Evolutionary conservation across 2,329 filamentous ascomycete genomes (phyloP), one percentile per base, ranked within the genome.

Genomic region (Chrysoporthe austroafricana): DNA sequence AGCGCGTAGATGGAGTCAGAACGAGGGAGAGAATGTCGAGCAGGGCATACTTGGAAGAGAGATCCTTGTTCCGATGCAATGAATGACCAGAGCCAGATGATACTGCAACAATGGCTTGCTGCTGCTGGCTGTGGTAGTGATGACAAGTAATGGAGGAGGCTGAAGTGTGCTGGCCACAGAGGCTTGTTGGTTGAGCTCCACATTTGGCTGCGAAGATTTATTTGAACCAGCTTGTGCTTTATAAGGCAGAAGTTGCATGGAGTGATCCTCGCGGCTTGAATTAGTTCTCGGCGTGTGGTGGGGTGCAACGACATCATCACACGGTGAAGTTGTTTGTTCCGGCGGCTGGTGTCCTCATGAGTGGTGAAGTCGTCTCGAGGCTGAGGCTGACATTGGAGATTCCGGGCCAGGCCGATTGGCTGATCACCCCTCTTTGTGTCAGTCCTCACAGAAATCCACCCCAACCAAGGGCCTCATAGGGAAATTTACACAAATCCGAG

Each of bases 341-440:
- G 18, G 36, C 36, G 16, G 11, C 54, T n/a, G 18, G 1, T 34
- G 32, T n/a, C 52, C 52, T 18, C 14, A 18, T 18, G 26, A 18
- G 13, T 56, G 52, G 32, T 36, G 52, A 57, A 34, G 54, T 57
- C 54, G 32, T 57, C 54, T 57, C n/a, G 54, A 57, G 54, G 54
- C 54, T 57, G 54, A 39, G 26, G 26, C 26, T 57, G 26, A 32
- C 4, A 26, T 57, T 16, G 34, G 54, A 21, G 54, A 57, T n/a
- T 21, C 54, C 54, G 54, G 54, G 54, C 54, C 16, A 32, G 39
- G 13, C 54, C 54, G 54, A 11, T 56, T 3, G 52, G 26, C 32
- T 32, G 52, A 9, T 14, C 7, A 18, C 14, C 54, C 18, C 54
- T 57, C 54, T 39, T 16, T 18, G 34, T 48, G 6, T 54, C 32